Base-by-base conservation (phyloP, 1,139 yeast species). In the Scheffersomyces stambukii region DNA sequence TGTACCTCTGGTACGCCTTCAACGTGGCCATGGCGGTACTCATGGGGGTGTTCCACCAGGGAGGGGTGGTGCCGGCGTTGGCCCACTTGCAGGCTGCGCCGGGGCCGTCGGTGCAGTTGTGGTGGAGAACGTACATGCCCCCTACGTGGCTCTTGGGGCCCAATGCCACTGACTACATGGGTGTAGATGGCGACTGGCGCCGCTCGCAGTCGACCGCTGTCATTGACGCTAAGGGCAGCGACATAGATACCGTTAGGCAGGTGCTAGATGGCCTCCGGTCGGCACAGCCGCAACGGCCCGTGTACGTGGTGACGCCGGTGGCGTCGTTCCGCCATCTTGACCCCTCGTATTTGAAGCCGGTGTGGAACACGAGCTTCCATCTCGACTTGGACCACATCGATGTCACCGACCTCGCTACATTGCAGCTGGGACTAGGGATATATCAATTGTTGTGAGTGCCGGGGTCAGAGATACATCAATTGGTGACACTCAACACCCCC, bases 121-220 rank as follows among this genome's bases (percentile, higher is more conserved):
- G 95, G 91, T 91, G 97, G 96, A 78, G 89, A 50, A 86, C 96
- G 0, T 91, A 89, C 47, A 72, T 88, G 2, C 97, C 97, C 0
- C 97, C 98, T 1, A 70, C 85, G 3, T 89, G 96, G 95, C 50
- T 89, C 33, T 57, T 85, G 27, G 84, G 81, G 3, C 63, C 61
- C 29, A 22, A 27, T 1, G 23, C 40, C 0, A 31, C 42, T 15
- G 31, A 46, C 27, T 43, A 31, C 26, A 11, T 18, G 11, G 20
- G 20, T 7, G 10, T 18, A 6, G 20, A 9, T 11, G 20, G 11
- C 20, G 11, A 18, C 20, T n/a, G n/a, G n/a, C n/a, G n/a, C n/a
- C n/a, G n/a, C n/a, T n/a, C n/a, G n/a, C n/a, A n/a, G n/a, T 6
- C 5, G 3, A 9, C 20, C 10, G 20, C 9, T 7, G 46, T 36